A percentile compares a stretch with the other conserved stretches of the same genome.
These are phyloP conservation scores for Ophiostoma himal-ulmi DNA, from an alignment of 2,329 filamentous ascomycete genomes.

Conservation along the genomic window DNA sequence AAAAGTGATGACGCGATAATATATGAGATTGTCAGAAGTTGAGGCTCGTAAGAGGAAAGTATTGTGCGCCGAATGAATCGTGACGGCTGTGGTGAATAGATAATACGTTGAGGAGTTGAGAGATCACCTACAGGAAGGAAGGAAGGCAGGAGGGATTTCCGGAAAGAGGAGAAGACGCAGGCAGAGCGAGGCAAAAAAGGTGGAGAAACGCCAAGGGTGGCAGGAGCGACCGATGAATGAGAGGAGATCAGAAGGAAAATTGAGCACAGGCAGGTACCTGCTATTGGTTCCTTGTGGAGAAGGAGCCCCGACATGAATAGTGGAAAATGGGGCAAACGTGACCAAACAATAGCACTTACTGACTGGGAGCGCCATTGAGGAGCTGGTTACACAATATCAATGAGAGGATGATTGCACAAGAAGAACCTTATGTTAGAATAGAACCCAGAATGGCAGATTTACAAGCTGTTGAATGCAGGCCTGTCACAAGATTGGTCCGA, in stretches of 20 bases:
- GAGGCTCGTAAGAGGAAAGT: neutral
- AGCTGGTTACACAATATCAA: neutral
- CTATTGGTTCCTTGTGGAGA: slow-evolving; percentile 12
- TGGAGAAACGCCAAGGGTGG: neutral
- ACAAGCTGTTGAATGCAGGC: neutral
- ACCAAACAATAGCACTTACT: slow-evolving; percentile 13
- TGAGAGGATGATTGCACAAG: neutral
- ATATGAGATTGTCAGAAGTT: neutral
- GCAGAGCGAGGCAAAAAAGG: slow-evolving; percentile 8
- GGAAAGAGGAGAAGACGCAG: neutral
- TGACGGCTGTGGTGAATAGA: slow-evolving; percentile 3
- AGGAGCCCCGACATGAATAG: slow-evolving; percentile 15
- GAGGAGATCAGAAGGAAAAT: slow-evolving; percentile 20
- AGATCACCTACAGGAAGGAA: slow-evolving; percentile 4
- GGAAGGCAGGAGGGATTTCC: slow-evolving; percentile 11
- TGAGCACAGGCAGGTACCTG: slow-evolving; percentile 7
- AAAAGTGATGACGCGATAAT: neutral
- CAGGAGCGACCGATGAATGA: slow-evolving; percentile 12
- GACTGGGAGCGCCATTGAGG: neutral
- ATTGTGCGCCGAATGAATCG: neutral
- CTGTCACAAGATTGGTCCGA: neutral
- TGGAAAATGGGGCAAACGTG: neutral
- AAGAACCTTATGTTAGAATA: neutral
- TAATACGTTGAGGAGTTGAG: neutral
- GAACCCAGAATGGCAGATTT: neutral